These are phyloP conservation scores for Saposhnikovia divaricata DNA, from an alignment of 129 eudicot species.

Conservation along the genomic window DNA sequence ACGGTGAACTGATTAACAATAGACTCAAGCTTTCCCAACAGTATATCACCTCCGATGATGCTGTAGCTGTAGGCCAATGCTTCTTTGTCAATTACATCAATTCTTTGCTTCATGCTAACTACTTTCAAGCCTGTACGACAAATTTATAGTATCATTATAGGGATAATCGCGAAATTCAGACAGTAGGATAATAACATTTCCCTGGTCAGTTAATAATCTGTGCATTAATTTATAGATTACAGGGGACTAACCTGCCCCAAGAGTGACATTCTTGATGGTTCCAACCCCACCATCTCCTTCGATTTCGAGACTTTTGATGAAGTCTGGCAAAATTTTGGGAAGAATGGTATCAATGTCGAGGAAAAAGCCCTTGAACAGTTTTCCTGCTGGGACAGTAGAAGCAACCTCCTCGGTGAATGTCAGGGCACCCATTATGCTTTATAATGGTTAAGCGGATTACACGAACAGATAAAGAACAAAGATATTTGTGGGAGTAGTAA, in stretches of 20 bases:
- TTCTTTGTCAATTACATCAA: conserved; percentile 1
- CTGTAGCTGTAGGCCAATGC: conserved; percentile 10
- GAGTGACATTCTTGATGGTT: conserved; percentile 12
- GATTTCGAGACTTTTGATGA: conserved; percentile 5
- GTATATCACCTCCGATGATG: conserved; percentile 4
- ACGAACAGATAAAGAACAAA: neutral
- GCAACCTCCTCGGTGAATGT: neutral
- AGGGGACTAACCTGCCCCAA: conserved; percentile 6
- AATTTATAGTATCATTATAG: neutral
- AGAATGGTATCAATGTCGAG: conserved; percentile 13
- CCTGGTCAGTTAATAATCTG: neutral
- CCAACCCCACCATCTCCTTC: conserved; percentile 24
- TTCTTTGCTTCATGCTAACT: conserved; percentile 7
- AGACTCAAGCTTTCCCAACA: conserved; percentile 9
- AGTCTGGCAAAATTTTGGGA: conserved; percentile 16
- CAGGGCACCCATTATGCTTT: neutral
- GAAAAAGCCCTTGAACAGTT: conserved; percentile 12
- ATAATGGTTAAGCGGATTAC: neutral
- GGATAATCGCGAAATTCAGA: neutral
- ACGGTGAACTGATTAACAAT: conserved; percentile 4
- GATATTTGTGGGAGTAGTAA: neutral
- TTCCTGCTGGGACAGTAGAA: conserved; percentile 5
- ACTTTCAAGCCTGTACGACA: neutral
- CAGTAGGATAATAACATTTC: neutral
- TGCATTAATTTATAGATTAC: neutral